These are phyloP conservation scores for Tolypocladium album DNA, from an alignment of 2,329 filamentous ascomycete species.

Conservation along the genomic window DNA sequence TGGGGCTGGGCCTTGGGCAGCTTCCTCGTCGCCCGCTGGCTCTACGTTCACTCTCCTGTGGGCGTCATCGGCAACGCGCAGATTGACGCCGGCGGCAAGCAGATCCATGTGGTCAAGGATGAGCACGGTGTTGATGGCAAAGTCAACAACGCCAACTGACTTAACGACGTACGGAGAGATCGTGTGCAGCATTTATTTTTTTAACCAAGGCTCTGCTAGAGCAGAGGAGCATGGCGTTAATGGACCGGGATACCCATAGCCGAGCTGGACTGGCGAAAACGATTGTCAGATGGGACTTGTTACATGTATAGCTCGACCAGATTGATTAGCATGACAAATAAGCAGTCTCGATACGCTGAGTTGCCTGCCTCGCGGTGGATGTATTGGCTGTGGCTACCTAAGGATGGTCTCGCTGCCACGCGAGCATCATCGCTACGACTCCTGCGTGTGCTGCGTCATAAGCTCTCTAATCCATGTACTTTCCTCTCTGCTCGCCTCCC, in stretches of 20 bases:
- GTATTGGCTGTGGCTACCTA: background rate
- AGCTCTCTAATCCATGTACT: background rate
- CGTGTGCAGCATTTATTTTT: background rate
- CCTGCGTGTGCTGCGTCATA: background rate
- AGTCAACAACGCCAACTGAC: background rate
- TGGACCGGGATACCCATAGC: background rate
- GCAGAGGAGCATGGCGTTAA: background rate
- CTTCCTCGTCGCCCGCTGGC: conserved; percentile 39
- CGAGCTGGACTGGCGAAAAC: background rate
- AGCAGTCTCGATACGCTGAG: background rate
- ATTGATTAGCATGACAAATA: background rate
- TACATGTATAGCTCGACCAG: background rate
- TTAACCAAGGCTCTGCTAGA: background rate
- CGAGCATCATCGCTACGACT: background rate
- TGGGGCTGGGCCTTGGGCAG: conserved; percentile 58
- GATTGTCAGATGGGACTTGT: background rate
- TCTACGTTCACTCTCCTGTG: conserved; percentile 27
- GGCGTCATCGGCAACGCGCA: conserved; percentile 8
- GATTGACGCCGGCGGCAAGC: conserved; percentile 10
- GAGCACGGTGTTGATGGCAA: conserved; percentile 12
- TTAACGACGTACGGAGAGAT: background rate
- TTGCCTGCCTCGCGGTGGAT: background rate
- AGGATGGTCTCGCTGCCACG: background rate
- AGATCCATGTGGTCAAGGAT: conserved; percentile 9
- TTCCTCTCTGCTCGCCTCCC: background rate